These are phyloP conservation scores for Diplosphaera chodatii DNA, from an alignment of 139 green algal species.

Conservation along the genomic window DNA sequence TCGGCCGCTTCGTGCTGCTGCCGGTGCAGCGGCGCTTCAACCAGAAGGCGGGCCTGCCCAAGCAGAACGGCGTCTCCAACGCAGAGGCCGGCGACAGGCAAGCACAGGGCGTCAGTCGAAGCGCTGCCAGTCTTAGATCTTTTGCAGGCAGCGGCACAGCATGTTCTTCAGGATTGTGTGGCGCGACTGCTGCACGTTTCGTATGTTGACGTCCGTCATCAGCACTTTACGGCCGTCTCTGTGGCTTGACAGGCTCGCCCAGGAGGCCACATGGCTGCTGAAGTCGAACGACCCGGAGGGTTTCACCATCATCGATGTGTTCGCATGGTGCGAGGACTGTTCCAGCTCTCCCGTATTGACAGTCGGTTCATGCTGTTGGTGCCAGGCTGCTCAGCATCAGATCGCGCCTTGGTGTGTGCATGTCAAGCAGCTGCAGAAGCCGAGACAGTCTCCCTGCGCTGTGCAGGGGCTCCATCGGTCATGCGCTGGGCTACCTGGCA, in stretches of 20 bases:
- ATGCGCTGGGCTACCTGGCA: conserved; percentile 18
- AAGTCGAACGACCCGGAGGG: conserved; percentile 68
- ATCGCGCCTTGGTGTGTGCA: too few relatives aligned
- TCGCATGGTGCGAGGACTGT: conserved; percentile 66
- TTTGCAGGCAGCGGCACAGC: too few relatives aligned
- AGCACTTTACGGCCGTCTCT: too few relatives aligned
- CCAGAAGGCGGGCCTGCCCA: conserved; percentile 46
- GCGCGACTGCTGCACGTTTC: too few relatives aligned
- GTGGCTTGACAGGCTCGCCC: conserved; percentile 32
- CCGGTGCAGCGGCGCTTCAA: conserved; percentile 43
- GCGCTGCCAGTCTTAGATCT: too few relatives aligned
- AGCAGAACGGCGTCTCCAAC: conserved; percentile 72
- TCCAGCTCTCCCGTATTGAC: background rate
- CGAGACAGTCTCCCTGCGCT: too few relatives aligned
- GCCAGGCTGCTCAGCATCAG: too few relatives aligned
- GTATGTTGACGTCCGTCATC: too few relatives aligned
- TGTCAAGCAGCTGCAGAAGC: too few relatives aligned
- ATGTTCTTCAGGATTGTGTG: too few relatives aligned
- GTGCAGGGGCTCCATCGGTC: conserved; percentile 17
- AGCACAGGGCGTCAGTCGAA: too few relatives aligned
- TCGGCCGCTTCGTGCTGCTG: conserved; percentile 73
- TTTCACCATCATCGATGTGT: conserved; percentile 81
- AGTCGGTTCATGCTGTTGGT: too few relatives aligned
- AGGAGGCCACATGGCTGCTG: conserved; percentile 36
- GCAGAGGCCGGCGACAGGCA: conserved; percentile 64